Base-by-base conservation (phyloP, 2,329 filamentous ascomycete species). In the Saccharata proteae region DNA sequence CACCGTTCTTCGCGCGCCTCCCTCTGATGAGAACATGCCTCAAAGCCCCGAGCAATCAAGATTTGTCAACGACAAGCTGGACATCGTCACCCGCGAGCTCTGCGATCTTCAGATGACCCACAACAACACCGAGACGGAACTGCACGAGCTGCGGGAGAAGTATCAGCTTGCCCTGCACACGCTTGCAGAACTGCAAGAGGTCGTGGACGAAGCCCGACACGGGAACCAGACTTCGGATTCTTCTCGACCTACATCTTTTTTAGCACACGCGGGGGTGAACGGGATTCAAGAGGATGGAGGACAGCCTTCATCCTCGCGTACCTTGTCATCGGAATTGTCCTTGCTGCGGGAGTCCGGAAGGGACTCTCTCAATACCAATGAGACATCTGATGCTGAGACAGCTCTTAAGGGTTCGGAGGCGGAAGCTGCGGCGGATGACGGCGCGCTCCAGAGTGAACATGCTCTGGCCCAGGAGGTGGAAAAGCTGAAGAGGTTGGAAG, bases 321-420 rank as follows among this genome's bases (percentile, higher is more conserved):
- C 85, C 49, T 78, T 94, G 45, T 94, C 84, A 43, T 90, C 84
- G 61, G 90, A 96, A 62, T 71, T 93, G 54, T 93, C 83, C 49
- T 93, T 80, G 55, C 83, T 74, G 65, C 74, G 80, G 70, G 80
- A 80, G 49, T 82, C 80, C 51, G 54, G 43, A 31, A 46, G 40
- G 26, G 50, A 52, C 33, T 43, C 40, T 15, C 73, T 74, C 45
- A 17, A 19, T 18, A 30, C 22, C 46, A 65, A 65, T 40, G 74
- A 77, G 43, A 67, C 69, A 29, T 75, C 72, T 43, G 71, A 77
- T 50, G 62, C 64, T 37, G 75, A 76, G 41, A 67, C 40, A 29
- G 38, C 41, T 37, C 42, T 45, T 29, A 29, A 50, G 24, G 28
- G 29, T 13, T 27, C 28, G 42, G 29, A 40, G 16, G 40, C 42